Evolutionary conservation across 495 filamentous ascomycete species (phyloP), one percentile per base, ranked within the genome.

Genomic region (Penicillium salamii): DNA sequence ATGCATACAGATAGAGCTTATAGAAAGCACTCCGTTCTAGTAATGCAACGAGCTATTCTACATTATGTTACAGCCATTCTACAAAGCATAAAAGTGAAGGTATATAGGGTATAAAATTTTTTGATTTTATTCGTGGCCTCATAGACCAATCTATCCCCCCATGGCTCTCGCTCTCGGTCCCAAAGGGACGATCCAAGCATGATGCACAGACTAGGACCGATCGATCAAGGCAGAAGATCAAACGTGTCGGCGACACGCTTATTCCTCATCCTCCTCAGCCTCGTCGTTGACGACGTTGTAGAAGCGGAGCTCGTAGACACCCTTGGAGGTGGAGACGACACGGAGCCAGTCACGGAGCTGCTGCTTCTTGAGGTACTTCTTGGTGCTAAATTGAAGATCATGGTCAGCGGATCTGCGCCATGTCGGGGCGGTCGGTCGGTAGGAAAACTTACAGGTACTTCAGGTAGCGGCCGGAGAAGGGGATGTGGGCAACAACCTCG

Each of bases 311-410:
- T 96, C 91, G 78, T 97, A 98, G 55, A 96, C 90, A 64, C 92
- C 92, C 81, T 89, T 90, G 72, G 87, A 88, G 66, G 91, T 97
- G 48, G 90, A 91, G 68, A 98, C 95, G 58, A 98, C 93, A 60
- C 93, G 91, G 68, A 98, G 86, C 95, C 95, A 98, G 81, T 98
- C 93, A 77, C 93, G 88, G 72, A 98, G 86, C 80, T 97, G 91
- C 82, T 96, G 90, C 87, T 98, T 98, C 89, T 98, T 98, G 74
- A 98, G 88, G 86, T 95, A 98, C 82, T 97, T 98, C 89, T 98
- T 98, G 71, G 93, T 98, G 73, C 91, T 96, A 59, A 21, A 21
- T 34, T 26, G 32, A 2, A 38, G 43, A 44, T 39, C 50, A 57
- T 45, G 26, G 53, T 59, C 49, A 57, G 44, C 23, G 21, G 43